These are phyloP conservation scores for Suillus alpinus DNA, from an alignment of 768 basidiomycete species.

Conservation along the genomic window DNA sequence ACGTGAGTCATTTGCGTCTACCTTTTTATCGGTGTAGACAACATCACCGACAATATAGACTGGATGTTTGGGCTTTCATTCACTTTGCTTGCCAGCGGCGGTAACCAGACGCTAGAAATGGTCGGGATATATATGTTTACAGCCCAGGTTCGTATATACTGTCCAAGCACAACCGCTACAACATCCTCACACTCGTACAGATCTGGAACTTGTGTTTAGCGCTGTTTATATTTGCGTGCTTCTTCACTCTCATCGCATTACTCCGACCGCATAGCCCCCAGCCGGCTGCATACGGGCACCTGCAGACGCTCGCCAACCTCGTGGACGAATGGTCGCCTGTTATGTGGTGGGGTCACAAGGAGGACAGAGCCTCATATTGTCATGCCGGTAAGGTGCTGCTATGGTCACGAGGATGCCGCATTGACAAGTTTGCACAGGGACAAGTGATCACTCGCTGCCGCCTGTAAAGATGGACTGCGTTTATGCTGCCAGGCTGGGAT, in stretches of 20 bases:
- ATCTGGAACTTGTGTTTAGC: constrained; percentile 23
- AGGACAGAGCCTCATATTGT: not conserved
- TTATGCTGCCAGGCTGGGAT: constrained; percentile 12
- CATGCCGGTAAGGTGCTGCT: constrained; percentile 17
- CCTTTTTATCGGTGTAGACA: not conserved
- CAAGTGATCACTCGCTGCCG: constrained; percentile 18
- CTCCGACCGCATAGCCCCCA: constrained; percentile 21
- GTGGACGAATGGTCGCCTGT: constrained; percentile 32
- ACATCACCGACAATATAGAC: constrained; percentile 11
- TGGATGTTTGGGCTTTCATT: constrained; percentile 32
- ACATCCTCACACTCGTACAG: constrained; percentile 5
- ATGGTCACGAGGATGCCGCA: not conserved
- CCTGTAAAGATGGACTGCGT: constrained; percentile 16
- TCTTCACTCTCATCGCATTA: constrained; percentile 14
- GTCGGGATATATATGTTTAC: constrained; percentile 30
- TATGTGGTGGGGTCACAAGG: constrained; percentile 31
- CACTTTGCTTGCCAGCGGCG: constrained; percentile 20
- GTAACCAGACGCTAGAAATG: constrained; percentile 12
- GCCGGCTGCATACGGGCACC: constrained; percentile 30
- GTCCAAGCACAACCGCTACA: not conserved
- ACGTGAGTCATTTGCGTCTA: constrained; percentile 15
- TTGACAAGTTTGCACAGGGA: constrained; percentile 14
- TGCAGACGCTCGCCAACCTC: constrained; percentile 32
- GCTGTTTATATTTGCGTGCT: constrained; percentile 19
- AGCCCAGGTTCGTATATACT: constrained; percentile 17